Base-by-base conservation (phyloP, 2,329 filamentous ascomycete genomes). In the Trichoderma guizhouense region DNA sequence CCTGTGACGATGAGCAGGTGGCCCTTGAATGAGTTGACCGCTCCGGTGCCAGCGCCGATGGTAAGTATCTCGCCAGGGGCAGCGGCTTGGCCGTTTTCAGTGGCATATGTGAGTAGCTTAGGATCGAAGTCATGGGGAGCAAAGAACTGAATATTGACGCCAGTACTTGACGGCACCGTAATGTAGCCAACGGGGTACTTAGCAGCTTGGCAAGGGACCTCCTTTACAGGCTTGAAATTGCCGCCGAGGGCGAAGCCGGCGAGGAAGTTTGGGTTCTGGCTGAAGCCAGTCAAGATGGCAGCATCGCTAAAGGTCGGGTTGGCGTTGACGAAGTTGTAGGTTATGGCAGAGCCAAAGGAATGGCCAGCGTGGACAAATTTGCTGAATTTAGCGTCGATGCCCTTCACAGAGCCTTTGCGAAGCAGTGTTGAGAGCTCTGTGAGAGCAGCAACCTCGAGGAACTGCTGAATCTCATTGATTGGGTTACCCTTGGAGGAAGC, bases 301-400 rank as follows among this genome's bases (percentile, higher is more conserved):
- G 85, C 88, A 73, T 91, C 86, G 47, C 86, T 88, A 71, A 87
- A 80, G 69, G 83, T 76, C 1, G 88, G 88, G 75, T 88, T 82
- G 71, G 81, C 77, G 61, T 83, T 83, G 8, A 86, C 85, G 24
- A 92, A 82, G 62, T 81, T 84, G 79, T 89, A 90, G 3, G 85
- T 86, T 75, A 89, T 86, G 7, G 85, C 80, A 0, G 88, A 89
- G 36, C 90, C 90, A 75, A 90, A 92, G 0, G 87, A 89, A 81
- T 92, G 89, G 14, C 90, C 90, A 18, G 90, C 83, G 77, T 92
- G 89, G 9, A 89, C 81, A 28, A 88, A 80, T 76, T 86, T 84
- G 58, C 76, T 71, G 74, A 80, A 83, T 24, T 74, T 74, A 61
- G 78, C 74, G 32, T 77, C 77, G n/a, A 87, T 78, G 24, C 81